These are phyloP conservation scores for Talaromyces borbonicus DNA, from an alignment of 495 filamentous ascomycete species.

Conservation along the genomic window DNA sequence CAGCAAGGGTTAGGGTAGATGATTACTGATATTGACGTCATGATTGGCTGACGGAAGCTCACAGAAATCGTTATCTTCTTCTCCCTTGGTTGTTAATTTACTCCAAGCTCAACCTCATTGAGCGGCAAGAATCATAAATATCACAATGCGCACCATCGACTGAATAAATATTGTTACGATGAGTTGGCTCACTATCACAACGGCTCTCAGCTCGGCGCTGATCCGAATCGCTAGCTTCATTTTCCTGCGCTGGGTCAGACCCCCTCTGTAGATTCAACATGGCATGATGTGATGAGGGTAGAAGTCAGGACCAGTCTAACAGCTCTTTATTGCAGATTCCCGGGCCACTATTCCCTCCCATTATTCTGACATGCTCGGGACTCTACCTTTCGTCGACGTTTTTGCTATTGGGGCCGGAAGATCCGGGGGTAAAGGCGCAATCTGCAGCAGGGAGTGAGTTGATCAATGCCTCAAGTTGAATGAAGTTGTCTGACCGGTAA, in stretches of 20 bases:
- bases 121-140: no score
- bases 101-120: no score
- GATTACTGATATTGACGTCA: no score
- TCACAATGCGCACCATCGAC: no score
- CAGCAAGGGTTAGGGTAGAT: no score
- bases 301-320: slow-evolving; percentile 10
- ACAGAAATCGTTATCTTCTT: no score
- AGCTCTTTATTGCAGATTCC: slow-evolving; percentile 43
- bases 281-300: no score
- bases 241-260: slow-evolving; percentile 77
- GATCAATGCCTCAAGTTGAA: background rate
- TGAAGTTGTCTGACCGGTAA: background rate
- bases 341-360: slow-evolving; percentile 48
- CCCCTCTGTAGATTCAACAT: background rate
- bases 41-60: no score
- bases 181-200: slow-evolving; percentile 9
- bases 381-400: slow-evolving; percentile 62
- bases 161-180: background rate
- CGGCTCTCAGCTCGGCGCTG: slow-evolving; percentile 46
- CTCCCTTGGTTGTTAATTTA: no score
- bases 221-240: slow-evolving; percentile 56
- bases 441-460: slow-evolving; percentile 6
- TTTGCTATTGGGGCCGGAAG: background rate
- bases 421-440: background rate
- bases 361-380: slow-evolving; percentile 59